Evolutionary conservation across 768 basidiomycete species (phyloP), one percentile per base, ranked within the genome.

Genomic region (Suillus subalutaceus): DNA sequence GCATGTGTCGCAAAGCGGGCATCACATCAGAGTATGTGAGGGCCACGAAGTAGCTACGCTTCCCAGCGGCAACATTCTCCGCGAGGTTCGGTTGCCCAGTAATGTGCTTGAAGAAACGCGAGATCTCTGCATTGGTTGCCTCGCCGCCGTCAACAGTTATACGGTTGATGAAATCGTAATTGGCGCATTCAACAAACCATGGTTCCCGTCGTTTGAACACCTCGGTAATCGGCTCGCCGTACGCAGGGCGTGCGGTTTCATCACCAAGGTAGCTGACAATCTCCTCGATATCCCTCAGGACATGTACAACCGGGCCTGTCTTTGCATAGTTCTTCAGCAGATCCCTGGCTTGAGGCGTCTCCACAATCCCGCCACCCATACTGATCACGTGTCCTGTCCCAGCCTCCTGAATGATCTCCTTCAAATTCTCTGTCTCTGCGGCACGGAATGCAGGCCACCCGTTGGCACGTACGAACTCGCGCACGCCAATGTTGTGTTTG

Each of bases 321-420:
- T 77, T 78, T 38, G 82, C 83, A 75, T 93, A 96, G 20, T 82
- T 77, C 75, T 88, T 84, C 66, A 99, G 82, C 5, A 93, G 72
- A 20, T 91, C 82, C 38, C 96, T 83, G 15, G 94, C 91, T 50
- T 82, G 84, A 1, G 89, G 84, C 0, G 89, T 92, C 78, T 99
- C 97, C 38, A 99, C 94, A 65, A 99, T 89, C 0, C 97, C 97
- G 4, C 97, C 97, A 4, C 97, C 97, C 23, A 97, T 88, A 69
- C 92, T 94, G 75, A 99, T 86, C 63, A 98, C 84, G 76, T 94
- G 88, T 0, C 82, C 80, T 6, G 84, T 79, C 50, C 83, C 79
- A 62, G 86, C 82, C 15, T 82, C 80, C 20, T 77, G 72, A 48
- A 97, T 81, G 48, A 97, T 82, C 48, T 92, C 87, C 38, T 85